Base-by-base conservation (phyloP, 805 yeast species). In the Kodamaea restingae region DNA sequence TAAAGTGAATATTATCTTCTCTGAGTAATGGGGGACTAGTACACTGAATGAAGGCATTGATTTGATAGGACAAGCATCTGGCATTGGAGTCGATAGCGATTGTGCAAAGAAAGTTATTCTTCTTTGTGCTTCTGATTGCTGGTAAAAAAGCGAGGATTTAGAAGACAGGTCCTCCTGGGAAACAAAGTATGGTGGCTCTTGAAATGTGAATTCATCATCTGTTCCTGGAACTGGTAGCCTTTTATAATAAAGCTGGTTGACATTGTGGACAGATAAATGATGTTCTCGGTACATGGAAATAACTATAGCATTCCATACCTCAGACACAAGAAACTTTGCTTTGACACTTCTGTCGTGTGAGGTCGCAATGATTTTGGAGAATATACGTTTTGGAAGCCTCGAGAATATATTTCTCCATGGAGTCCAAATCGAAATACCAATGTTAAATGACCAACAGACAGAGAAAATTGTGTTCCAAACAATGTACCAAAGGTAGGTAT, bases 31-130 rank as follows among this genome's bases (percentile, higher is more conserved):
- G 7, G 96, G 96, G 32, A 88, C 75, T 52, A 88, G 67, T 7
- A 88, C 95, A 1, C 93, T 78, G 51, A 87, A 87, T 0, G 85
- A 67, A 1, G 95, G 95, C 87, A 85, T 84, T 32, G 78, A 69
- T 15, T 71, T 73, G 6, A 81, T 73, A 0, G 87, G 75, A 9
- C 73, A 61, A 0, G 88, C 81, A 32, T 81, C 88, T 0, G 87
- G 84, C 67, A 88, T 82, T 1, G 95, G 91, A 0, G 95, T 85
- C 0, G 95, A 81, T 31, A 88, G 65, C 0, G 95, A 86, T 54
- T 88, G 95, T 0, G 96, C 96, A 69, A 88, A 88, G 55, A 85
- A 88, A 0, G 95, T 84, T 1, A 88, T 76, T 47, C 96, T 71
- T 51, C 96, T 67, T 53, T 81, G 81, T 0, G 95, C 95, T 54